Evolutionary conservation across 768 basidiomycete species (phyloP).

Genomic region (Termitomyces heimii): DNA sequence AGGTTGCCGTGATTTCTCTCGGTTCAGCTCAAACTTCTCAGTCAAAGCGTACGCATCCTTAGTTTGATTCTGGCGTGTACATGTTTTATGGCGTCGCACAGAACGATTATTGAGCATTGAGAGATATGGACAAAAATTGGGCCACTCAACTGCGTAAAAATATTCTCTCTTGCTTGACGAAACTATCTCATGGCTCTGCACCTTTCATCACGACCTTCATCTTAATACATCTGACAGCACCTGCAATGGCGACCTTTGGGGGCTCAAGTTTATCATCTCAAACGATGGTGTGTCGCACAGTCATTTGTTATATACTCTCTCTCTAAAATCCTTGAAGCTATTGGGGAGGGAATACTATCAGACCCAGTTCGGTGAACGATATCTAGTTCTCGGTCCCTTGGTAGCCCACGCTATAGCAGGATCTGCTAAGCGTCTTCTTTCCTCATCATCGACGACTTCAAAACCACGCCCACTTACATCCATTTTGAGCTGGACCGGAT

Average conservation of each 20-base stretch:
- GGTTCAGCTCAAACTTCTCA: not conserved
- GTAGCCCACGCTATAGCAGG: conserved; percentile 55
- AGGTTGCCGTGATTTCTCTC: not conserved
- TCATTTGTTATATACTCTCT: not conserved
- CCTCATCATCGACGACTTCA: conserved; percentile 31
- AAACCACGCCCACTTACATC: conserved; percentile 28
- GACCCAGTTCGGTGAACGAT: conserved; percentile 58
- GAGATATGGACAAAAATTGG: not conserved
- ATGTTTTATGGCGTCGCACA: not conserved
- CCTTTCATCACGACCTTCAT: conserved; percentile 78
- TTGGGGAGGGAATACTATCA: conserved; percentile 87
- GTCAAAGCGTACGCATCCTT: not conserved
- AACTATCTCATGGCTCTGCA: conserved; percentile 58
- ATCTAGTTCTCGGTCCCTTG: conserved; percentile 65
- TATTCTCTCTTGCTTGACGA: conserved; percentile 36
- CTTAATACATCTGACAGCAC: conserved; percentile 74
- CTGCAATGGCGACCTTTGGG: conserved; percentile 63
- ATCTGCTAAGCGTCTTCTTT: conserved; percentile 51
- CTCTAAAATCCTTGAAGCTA: conserved; percentile 37
- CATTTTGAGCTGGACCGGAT: conserved; percentile 59
- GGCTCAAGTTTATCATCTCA: conserved; percentile 64
- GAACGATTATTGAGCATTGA: not conserved
- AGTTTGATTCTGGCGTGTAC: not conserved
- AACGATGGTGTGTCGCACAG: conserved; percentile 53
- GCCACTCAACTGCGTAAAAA: conserved; percentile 4